Base-by-base conservation (phyloP, 805 yeast species). In the Diddensiella transvaalensis region DNA sequence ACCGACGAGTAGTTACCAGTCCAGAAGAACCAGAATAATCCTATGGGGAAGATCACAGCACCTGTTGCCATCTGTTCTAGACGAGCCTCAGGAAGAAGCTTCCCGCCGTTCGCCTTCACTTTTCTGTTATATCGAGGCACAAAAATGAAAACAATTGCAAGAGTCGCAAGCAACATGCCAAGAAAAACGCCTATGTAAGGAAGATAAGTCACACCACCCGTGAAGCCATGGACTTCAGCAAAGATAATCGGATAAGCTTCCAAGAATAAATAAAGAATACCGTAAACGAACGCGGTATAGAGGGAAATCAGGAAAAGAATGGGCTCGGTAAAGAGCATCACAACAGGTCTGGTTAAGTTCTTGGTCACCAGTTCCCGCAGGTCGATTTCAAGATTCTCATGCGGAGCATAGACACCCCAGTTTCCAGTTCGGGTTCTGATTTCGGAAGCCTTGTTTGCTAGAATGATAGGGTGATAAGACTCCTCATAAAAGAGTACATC, bases 11-110 rank as follows among this genome's bases (percentile, higher is more conserved):
- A 89, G 54, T 79, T 76, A 62, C 96, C 96, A 6, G 91, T 72
- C 96, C 96, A 89, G 49, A 86, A 79, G 64, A 89, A 74, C 96
- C 96, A 85, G 60, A 88, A 74, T 53, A 88, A 70, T 46, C 96
- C 96, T 46, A 79, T 71, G 26, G 93, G 84, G 70, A 89, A 87
- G 5, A 76, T 61, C 47, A 86, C 54, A 21, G 83, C 81, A 26
- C 95, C 90, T 38, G 75, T 66, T 67, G 87, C 76, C 84, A 88
- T 79, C 29, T 90, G 81, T 15, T 82, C 80, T 49, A 89, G 71
- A 66, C 96, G 79, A 29, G 81, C 84, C 66, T 89, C 96, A 0
- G 96, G 95, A 17, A 82, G 76, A 5, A 79, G 76, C 60, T 84
- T 71, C 21, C 70, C 70, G 36, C 76, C 78, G 58, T 80, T 79